Conservation (phyloP, 306 rosid species). For the Gynostemma pentaphyllum region DNA sequence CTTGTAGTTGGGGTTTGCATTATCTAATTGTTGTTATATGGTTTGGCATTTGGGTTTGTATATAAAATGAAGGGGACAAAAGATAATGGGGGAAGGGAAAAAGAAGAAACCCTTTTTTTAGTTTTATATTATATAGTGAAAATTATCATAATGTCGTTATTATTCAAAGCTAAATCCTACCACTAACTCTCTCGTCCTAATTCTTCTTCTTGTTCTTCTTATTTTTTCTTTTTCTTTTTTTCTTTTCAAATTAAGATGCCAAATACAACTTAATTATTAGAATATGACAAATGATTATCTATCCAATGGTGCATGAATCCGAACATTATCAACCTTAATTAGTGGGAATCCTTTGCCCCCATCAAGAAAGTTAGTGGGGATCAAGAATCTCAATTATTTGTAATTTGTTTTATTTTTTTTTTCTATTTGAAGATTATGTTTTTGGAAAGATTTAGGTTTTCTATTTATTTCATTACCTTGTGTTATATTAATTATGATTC, state of each 20-base stretch:
- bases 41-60: slow-evolving; percentile 6
- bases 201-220: no score
- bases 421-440: neutral
- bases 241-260: neutral
- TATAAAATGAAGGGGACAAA: slow-evolving; percentile 7
- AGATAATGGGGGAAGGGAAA: neutral
- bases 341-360: neutral
- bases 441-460: no score
- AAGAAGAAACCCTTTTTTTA: neutral
- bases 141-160: neutral
- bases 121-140: neutral
- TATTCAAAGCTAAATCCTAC: neutral
- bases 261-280: neutral
- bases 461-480: no score
- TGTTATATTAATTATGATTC: no score
- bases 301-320: slow-evolving; percentile 1
- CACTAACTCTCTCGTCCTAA: neutral
- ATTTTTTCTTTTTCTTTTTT: neutral
- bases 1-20: neutral
- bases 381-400: slow-evolving; percentile 10
- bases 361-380: neutral
- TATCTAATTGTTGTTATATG: slow-evolving; percentile 3
- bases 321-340: neutral
- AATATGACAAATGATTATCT: neutral
- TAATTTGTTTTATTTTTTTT: neutral